Conservation (phyloP, 1,284 basidiomycete species). For the Ceratobasidium sp. region DNA sequence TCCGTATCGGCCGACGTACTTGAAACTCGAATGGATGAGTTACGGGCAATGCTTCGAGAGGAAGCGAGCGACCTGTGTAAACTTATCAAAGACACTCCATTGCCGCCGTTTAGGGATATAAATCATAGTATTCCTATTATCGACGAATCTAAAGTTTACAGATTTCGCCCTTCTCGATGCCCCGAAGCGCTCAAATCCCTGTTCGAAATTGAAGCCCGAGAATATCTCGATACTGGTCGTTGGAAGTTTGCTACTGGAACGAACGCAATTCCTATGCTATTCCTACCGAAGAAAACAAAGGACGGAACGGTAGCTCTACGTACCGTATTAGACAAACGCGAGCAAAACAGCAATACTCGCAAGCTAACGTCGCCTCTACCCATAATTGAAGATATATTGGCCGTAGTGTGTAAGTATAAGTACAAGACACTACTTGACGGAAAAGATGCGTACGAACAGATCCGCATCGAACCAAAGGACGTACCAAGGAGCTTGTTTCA, state of each 20-base stretch:
- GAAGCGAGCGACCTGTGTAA: not conserved
- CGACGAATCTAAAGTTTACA: not conserved
- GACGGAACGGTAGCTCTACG: constrained; percentile 42
- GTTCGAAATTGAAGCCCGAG: not conserved
- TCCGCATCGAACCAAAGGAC: constrained; percentile 48
- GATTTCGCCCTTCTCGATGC: constrained; percentile 5
- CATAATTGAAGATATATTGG: constrained; percentile 50
- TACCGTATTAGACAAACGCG: constrained; percentile 50
- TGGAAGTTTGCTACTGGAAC: constrained; percentile 48
- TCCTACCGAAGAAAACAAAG: constrained; percentile 49
- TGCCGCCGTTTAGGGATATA: constrained; percentile 51
- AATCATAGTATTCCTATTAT: constrained; percentile 53
- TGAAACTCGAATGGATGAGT: not conserved
- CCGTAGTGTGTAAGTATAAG: constrained; percentile 44
- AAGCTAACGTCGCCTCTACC: constrained; percentile 52
- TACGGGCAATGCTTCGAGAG: not conserved
- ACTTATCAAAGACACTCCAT: not conserved
- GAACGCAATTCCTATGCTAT: constrained; percentile 51
- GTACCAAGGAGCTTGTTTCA: constrained; percentile 46
- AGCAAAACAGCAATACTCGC: constrained; percentile 50
- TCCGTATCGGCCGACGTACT: not conserved
- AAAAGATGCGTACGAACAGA: too few species aligned
- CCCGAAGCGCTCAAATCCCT: not conserved
- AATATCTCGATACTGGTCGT: constrained; percentile 43
- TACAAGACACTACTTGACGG: constrained; percentile 47